Evolutionary conservation across 345 rosid species (phyloP).

Genomic region (Salix udensis): DNA sequence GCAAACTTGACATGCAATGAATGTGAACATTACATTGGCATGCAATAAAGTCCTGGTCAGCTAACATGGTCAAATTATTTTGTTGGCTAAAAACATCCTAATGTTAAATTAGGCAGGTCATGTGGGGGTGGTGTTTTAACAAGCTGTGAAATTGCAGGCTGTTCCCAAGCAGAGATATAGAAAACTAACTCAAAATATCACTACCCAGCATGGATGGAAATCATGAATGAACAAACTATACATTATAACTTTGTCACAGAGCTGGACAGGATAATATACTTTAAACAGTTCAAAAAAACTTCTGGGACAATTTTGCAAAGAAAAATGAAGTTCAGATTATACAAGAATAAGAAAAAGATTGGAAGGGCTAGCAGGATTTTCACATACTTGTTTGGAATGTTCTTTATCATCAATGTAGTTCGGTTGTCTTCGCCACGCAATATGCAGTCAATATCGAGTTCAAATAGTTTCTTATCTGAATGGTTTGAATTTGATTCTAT

Average conservation of each 20-base stretch:
- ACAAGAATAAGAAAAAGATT: neutral
- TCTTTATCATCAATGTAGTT: conserved; percentile 93
- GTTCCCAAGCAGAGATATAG: neutral
- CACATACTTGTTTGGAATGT: conserved; percentile 90
- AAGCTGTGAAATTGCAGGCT: neutral
- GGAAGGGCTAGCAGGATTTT: neutral
- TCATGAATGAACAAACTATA: neutral
- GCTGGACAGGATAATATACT: neutral
- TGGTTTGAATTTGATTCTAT: conserved; percentile 58
- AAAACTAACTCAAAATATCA: neutral
- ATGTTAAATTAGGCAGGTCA: neutral
- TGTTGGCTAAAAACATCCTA: neutral
- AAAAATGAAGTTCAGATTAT: neutral
- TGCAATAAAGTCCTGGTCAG: neutral
- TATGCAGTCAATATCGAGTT: conserved; percentile 84
- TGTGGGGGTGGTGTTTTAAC: neutral
- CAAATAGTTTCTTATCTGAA: conserved; percentile 76
- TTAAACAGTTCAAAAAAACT: neutral
- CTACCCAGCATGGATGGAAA: neutral
- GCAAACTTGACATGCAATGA: neutral
- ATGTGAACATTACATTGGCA: neutral
- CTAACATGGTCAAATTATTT: no score
- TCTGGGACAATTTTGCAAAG: neutral
- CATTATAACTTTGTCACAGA: neutral
- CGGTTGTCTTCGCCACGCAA: conserved; percentile 71